A percentile compares a stretch with the other conserved stretches of the same genome.
Evolutionary conservation across 2,329 filamentous ascomycete genomes (phyloP).

Genomic region (Aureobasidium sp.): DNA sequence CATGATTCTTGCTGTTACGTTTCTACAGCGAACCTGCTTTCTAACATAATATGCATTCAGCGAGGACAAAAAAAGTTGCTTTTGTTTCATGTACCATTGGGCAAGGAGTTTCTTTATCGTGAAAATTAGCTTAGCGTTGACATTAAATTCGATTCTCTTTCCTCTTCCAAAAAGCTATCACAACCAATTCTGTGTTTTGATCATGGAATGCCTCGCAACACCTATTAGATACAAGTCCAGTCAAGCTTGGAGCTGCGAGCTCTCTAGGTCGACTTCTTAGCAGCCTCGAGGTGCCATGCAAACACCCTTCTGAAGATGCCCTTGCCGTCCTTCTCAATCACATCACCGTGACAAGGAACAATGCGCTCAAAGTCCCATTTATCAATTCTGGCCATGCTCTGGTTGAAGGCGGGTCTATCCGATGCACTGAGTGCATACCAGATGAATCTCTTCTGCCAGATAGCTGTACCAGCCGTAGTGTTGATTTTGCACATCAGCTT

Average conservation of each 20-base stretch:
- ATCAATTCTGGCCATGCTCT: slow-evolving; percentile 60
- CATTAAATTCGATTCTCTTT: background rate
- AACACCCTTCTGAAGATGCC: slow-evolving; percentile 68
- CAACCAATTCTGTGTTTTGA: background rate
- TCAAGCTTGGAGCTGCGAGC: too few species aligned
- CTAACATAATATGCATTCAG: background rate
- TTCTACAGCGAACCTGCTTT: background rate
- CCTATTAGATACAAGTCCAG: too few species aligned
- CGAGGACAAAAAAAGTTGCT: slow-evolving; percentile 10
- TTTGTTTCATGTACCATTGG: background rate
- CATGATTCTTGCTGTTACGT: background rate
- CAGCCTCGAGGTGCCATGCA: slow-evolving; percentile 64
- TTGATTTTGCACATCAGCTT: slow-evolving; percentile 50
- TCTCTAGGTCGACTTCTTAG: slow-evolving; percentile 20
- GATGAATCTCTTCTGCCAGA: slow-evolving; percentile 67
- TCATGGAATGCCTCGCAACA: background rate
- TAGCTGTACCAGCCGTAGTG: slow-evolving; percentile 52
- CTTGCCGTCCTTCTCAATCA: slow-evolving; percentile 68
- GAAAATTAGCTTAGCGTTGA: background rate
- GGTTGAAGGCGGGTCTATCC: slow-evolving; percentile 60
- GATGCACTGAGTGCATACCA: slow-evolving; percentile 63
- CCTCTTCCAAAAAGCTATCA: background rate
- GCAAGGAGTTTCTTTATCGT: background rate
- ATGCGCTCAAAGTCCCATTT: slow-evolving; percentile 78
- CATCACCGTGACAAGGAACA: slow-evolving; percentile 90